Evolutionary conservation across 257 asterid species (phyloP).

Genomic region (Catharanthus roseus): DNA sequence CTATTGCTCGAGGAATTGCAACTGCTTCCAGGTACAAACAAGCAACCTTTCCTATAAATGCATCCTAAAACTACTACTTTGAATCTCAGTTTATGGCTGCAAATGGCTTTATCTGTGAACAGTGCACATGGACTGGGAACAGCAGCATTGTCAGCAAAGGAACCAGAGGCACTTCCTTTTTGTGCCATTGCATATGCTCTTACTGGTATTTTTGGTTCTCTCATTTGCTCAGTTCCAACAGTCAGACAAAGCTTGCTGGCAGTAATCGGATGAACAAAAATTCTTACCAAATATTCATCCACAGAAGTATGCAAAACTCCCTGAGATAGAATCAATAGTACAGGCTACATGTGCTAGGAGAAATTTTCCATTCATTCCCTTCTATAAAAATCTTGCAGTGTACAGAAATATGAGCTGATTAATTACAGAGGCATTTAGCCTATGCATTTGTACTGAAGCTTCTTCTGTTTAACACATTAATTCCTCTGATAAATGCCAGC

Average conservation of each 20-base stretch:
- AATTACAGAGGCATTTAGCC: neutral
- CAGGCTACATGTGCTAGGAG: neutral
- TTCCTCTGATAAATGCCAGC: neutral
- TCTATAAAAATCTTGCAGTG: neutral
- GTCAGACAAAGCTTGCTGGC: constrained; percentile 89
- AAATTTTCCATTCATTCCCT: neutral
- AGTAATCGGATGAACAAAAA: constrained; percentile 48
- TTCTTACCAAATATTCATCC: neutral
- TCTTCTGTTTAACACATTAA: neutral
- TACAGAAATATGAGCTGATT: neutral
- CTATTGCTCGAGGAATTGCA: constrained; percentile 97
- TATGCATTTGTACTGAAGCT: neutral
- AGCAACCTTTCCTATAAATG: neutral
- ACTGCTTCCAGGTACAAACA: constrained; percentile 82
- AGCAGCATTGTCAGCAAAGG: constrained; percentile 95
- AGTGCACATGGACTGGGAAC: constrained; percentile 99
- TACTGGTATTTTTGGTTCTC: constrained; percentile 93
- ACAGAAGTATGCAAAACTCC: neutral
- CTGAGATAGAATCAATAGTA: neutral
- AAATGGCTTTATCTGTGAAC: constrained; percentile 14
- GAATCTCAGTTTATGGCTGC: neutral
- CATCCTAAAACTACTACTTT: neutral
- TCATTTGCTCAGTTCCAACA: constrained; percentile 82
- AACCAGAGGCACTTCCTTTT: constrained; percentile 98
- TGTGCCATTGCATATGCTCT: constrained; percentile 96